These are phyloP conservation scores for Silene vulgaris DNA, from an alignment of 179 eudicot species.

Conservation along the genomic window DNA sequence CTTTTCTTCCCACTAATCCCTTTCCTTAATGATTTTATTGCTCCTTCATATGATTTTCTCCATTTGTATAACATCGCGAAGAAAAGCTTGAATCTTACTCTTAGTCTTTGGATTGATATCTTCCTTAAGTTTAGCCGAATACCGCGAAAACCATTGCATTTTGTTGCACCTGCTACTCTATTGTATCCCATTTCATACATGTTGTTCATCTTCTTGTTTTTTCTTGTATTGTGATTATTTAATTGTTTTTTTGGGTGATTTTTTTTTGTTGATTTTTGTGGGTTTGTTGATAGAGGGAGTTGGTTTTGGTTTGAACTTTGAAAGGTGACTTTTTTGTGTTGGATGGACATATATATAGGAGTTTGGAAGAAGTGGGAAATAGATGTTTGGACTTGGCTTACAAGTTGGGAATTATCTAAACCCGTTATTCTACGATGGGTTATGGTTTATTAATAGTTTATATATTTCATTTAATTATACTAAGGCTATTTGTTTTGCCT, in stretches of 20 bases:
- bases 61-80: conserved; percentile 31
- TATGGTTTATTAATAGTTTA: no score
- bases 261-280: not conserved
- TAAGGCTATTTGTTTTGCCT: no score
- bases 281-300: not conserved
- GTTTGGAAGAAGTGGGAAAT: not conserved
- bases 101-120: conserved; percentile 31
- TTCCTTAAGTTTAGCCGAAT: conserved; percentile 29
- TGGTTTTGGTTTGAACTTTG: not conserved
- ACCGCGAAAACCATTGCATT: conserved; percentile 30
- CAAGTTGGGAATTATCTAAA: no score
- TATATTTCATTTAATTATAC: no score
- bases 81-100: conserved; percentile 29
- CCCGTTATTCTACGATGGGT: no score
- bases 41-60: conserved; percentile 28
- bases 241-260: not conserved
- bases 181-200: conserved; percentile 24
- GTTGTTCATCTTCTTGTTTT: conserved; percentile 13
- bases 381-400: no score
- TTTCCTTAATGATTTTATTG: conserved; percentile 23
- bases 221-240: not conserved
- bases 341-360: not conserved
- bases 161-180: conserved; percentile 28
- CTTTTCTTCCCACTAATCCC: conserved; percentile 17
- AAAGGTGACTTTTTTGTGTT: not conserved